Conservation (phyloP, 495 filamentous ascomycete species). For the Tetracladium setigerum region DNA sequence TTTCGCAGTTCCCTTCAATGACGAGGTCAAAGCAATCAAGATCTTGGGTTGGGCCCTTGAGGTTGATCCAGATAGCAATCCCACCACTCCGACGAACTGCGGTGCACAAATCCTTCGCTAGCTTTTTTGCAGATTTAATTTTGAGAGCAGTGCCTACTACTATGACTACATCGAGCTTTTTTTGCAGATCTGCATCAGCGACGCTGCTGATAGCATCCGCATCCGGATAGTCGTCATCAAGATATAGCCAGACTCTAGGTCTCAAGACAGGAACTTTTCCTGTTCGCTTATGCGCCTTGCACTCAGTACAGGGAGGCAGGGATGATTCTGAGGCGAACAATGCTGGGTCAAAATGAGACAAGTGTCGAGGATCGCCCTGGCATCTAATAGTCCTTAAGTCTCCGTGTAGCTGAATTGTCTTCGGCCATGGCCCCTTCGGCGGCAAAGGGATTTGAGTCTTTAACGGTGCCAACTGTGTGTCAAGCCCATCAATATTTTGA, state of each 20-base stretch:
- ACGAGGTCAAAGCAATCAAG: constrained; percentile 9
- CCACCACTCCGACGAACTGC: background rate
- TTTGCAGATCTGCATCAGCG: background rate
- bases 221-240: constrained; percentile 8
- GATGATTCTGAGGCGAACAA: background rate
- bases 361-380: constrained; percentile 2
- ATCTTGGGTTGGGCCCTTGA: background rate
- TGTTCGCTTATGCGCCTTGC: background rate
- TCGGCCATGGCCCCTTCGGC: background rate
- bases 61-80: constrained; percentile 4
- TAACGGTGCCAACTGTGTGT: constrained; percentile 1
- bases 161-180: constrained; percentile 5
- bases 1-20: constrained; percentile 5
- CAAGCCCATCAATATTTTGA: constrained; percentile 11
- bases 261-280: background rate
- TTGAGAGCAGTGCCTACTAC: constrained; percentile 6
- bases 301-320: background rate
- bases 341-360: constrained; percentile 2
- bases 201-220: background rate
- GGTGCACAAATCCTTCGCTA: constrained; percentile 4
- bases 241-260: constrained; percentile 9
- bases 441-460: constrained; percentile 6
- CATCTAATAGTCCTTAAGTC: constrained; percentile 7
- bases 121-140: background rate
- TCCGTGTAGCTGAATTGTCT: constrained; percentile 6